Base-by-base conservation (phyloP, 768 basidiomycete species). In the Auricularia auricula-judae region DNA sequence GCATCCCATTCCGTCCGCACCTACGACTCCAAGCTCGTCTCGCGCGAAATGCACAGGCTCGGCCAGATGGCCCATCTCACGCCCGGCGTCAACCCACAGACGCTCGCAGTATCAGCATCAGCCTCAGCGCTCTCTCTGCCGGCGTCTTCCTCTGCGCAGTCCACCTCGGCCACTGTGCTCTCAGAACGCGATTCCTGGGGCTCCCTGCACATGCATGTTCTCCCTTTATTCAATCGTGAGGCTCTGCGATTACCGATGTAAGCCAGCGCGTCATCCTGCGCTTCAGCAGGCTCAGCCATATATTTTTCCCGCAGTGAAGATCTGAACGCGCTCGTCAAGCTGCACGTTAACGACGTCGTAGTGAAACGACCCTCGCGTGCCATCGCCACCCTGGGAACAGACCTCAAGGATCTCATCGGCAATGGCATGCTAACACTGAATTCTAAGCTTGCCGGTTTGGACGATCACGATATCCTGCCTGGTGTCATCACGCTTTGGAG, bases 391-490 rank as follows among this genome's bases (percentile, higher is more conserved):
- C 81, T 98, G 11, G 89, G 91, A 64, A 76, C 82, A 63, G 93
- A 95, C 74, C 84, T 93, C 0, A 80, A 84, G 21, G 93, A 94
- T 66, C 80, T 98, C 59, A 89, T 96, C 63, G 84, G 84, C 1
- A 82, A 86, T 1, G 94, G 94, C 11, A 98, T 96, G 92, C 83
- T 93, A 62, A 98, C 93, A 2, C 80, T 98, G 33, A 93, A 91
- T 68, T 86, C 92, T 0, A 94, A 91, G 70, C 79, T 98, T 4
- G 78, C 81, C 36, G 85, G 82, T 3, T 77, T 89, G 8, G 88
- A 93, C 34, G 93, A 95, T 53, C 86, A 88, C 44, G 84, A 87
- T 70, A 79, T 98, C 16, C 77, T 95, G 4, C 78, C 78, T 3
- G 81, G 91, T 35, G 81, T 96, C 18, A 89, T 93, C 1, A 93